Evolutionary conservation across 768 basidiomycete species (phyloP).

Genomic region (Xerocomellus intermedius): DNA sequence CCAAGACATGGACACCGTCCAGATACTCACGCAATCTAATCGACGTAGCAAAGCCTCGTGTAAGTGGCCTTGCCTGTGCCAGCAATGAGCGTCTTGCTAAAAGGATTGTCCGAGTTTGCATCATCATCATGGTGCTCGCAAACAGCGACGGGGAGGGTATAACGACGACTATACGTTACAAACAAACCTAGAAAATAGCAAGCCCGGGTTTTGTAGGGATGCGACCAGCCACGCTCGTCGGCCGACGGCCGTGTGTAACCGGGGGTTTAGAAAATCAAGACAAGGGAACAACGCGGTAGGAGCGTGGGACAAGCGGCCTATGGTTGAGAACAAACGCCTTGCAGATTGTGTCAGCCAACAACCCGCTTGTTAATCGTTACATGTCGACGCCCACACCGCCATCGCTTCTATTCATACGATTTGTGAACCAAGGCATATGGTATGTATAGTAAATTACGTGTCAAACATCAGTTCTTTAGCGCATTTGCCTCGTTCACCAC

Average conservation of each 20-base stretch:
- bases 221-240: constrained; percentile 9
- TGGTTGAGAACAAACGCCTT: neutral
- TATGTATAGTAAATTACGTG: constrained; percentile 2
- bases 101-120: constrained; percentile 25
- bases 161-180: constrained; percentile 5
- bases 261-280: constrained; percentile 9
- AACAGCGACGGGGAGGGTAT: constrained; percentile 14
- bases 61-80: constrained; percentile 19
- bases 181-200: neutral
- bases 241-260: constrained; percentile 20
- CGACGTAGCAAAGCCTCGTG: constrained; percentile 31
- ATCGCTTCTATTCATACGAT: neutral
- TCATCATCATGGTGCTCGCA: constrained; percentile 14
- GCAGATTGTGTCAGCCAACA: neutral
- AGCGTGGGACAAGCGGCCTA: constrained; percentile 20
- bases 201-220: constrained; percentile 19
- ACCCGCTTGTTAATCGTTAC: neutral
- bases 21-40: constrained; percentile 29
- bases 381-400: neutral
- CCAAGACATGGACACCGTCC: neutral
- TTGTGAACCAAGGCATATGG: neutral
- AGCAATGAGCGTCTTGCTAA: constrained; percentile 25
- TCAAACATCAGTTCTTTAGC: constrained; percentile 3
- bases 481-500: constrained; percentile 3
- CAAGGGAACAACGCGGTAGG: constrained; percentile 17